Conservation (phyloP, 2,329 filamentous ascomycete genomes). For the Fusarium pseudocircinatum region DNA sequence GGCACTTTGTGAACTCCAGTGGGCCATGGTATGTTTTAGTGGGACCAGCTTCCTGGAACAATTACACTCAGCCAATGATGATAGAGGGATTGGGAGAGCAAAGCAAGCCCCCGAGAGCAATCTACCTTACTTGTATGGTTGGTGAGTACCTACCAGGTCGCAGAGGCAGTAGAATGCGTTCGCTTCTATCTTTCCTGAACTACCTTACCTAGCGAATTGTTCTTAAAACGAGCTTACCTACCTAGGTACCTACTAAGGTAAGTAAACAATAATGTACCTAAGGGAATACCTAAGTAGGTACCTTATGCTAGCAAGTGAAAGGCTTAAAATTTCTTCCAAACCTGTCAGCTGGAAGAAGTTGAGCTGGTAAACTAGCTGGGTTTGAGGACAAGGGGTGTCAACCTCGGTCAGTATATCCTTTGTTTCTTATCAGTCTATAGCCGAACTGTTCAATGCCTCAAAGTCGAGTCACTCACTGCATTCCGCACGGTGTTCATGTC, state of each 20-base stretch:
- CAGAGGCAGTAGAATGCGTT: background rate
- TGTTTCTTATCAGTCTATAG: background rate
- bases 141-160: background rate
- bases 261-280: background rate
- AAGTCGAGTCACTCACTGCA: background rate
- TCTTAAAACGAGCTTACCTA: background rate
- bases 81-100: conserved; percentile 6
- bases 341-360: background rate
- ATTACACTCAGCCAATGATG: conserved; percentile 17
- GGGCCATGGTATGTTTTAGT: conserved; percentile 8
- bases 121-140: background rate
- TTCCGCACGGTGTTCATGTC: background rate
- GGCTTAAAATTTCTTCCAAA: background rate
- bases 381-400: background rate
- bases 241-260: background rate
- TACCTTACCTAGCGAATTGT: background rate
- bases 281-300: background rate
- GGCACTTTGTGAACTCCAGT: conserved; percentile 27
- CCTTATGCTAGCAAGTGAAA: background rate
- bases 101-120: background rate
- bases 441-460: background rate
- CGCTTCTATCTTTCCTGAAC: background rate
- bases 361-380: background rate
- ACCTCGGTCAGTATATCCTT: background rate
- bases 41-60: conserved; percentile 2